Evolutionary conservation across 371 early-diverging fungal genomes (phyloP).

Genomic region (Dinochytrium kinnereticum): DNA sequence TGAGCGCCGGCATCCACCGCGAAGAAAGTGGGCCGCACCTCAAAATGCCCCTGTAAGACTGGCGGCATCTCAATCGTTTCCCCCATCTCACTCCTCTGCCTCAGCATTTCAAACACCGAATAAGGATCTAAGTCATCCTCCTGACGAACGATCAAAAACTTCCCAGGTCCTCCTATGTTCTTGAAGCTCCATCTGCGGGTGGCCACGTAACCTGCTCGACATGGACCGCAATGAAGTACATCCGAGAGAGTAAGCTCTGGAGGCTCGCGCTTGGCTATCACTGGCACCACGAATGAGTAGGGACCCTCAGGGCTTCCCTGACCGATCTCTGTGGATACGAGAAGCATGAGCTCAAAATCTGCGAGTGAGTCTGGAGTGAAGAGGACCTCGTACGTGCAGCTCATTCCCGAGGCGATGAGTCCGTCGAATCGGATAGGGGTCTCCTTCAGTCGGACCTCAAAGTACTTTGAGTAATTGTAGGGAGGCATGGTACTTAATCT

Average conservation of each 20-base stretch:
- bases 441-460: slow-evolving; percentile 33
- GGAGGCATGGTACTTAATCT: slow-evolving; percentile 43
- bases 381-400: slow-evolving; percentile 39
- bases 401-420: slow-evolving; percentile 58
- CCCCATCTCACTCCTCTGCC: neutral
- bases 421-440: slow-evolving; percentile 56
- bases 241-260: slow-evolving; percentile 48
- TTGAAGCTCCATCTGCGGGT: slow-evolving; percentile 38
- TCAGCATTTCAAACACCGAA: slow-evolving; percentile 37
- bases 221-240: slow-evolving; percentile 51
- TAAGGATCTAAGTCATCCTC: slow-evolving; percentile 35
- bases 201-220: slow-evolving; percentile 43
- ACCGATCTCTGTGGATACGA: slow-evolving; percentile 41
- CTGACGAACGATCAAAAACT: slow-evolving; percentile 42
- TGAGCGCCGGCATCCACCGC: slow-evolving; percentile 33
- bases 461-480: slow-evolving; percentile 41
- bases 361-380: slow-evolving; percentile 51
- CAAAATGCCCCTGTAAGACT: slow-evolving; percentile 38
- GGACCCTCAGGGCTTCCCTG: slow-evolving; percentile 1
- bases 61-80: neutral
- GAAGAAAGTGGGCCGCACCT: slow-evolving; percentile 45
- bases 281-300: slow-evolving; percentile 30
- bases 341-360: slow-evolving; percentile 39
- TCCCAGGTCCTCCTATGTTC: slow-evolving; percentile 52
- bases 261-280: slow-evolving; percentile 37